Evolutionary conservation across 345 rosid genomes (phyloP), one percentile per base, ranked within the genome.

Genomic region (Salix suchowensis): DNA sequence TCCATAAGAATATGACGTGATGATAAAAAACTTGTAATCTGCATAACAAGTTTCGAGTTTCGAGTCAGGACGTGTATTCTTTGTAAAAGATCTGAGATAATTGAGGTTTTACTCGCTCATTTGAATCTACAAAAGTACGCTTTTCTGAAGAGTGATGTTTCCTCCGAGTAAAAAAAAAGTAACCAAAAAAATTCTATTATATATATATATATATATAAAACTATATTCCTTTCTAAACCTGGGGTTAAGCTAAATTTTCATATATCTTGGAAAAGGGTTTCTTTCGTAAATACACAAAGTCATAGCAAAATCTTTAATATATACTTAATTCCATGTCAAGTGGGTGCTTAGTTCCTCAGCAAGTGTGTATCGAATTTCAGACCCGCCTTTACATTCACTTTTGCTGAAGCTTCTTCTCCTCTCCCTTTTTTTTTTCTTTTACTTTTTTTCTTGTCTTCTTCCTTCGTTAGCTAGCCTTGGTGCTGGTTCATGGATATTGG

Each of bases 401-500:
- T 85, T 71, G 76, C 68, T 80, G 86, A 86, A 86, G 65, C 86
- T 82, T 82, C 88, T 84, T 68, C 82, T 64, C 34, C 54, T 55
- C n/a, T 36, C 65, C 19, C 24, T 40, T 30, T 24, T 42, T 24
- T 42, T 30, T 67, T 52, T 42, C 48, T 78, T 34, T 69, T 76
- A 1, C 44, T 40, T 40, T 34, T 34, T 66, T 50, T 72, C 67
- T 65, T 30, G 37, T 80, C 42, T 26, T 42, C 74, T 50, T 39
- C 68, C 62, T 62, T 78, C 44, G 50, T 42, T 84, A 76, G 85
- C 83, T 58, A 44, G 65, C 78, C 83, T 76, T 79, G 87, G 85
- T 68, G 82, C 89, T 90, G 93, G 98, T 91, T 94, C 83, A 94
- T 95, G 97, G 98, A 92, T 95, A 91, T 91, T 90, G 97, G 88